Evolutionary conservation across 192 early-diverging fungal genomes (phyloP).

Genomic region (Backusella mclennaniae): DNA sequence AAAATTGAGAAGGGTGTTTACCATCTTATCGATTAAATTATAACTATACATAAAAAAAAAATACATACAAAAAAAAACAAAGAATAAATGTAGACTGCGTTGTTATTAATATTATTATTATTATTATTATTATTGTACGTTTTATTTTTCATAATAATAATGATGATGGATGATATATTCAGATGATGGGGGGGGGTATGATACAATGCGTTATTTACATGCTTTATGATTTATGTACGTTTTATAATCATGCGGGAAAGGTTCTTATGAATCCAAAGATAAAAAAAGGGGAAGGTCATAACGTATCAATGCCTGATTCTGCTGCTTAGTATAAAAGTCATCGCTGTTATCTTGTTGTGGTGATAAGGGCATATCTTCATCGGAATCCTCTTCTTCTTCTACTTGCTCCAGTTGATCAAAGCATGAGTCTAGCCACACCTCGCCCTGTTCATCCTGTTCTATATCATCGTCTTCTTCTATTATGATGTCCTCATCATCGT

Average conservation of each 20-base stretch:
- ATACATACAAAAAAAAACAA: neutral
- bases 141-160: neutral
- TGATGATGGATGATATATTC: no score
- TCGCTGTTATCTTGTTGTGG: neutral
- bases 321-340: neutral
- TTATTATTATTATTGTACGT: neutral
- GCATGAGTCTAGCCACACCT: conserved; percentile 11
- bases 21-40: conserved; percentile 39
- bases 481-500: neutral
- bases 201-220: conserved; percentile 1
- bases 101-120: neutral
- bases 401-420: neutral
- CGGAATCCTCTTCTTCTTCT: neutral
- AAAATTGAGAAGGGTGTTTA: conserved; percentile 50
- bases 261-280: neutral
- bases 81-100: neutral
- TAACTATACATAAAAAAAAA: neutral
- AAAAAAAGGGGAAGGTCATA: conserved; percentile 11
- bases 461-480: neutral
- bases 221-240: neutral
- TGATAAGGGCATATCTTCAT: conserved; percentile 1
- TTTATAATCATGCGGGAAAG: neutral
- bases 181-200: neutral
- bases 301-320: neutral
- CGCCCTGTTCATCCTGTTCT: neutral